phyloP scores from a whole-genome alignment of 2,329 filamentous ascomycete genomes.

The Aspergillus quadrilineatus region DNA sequence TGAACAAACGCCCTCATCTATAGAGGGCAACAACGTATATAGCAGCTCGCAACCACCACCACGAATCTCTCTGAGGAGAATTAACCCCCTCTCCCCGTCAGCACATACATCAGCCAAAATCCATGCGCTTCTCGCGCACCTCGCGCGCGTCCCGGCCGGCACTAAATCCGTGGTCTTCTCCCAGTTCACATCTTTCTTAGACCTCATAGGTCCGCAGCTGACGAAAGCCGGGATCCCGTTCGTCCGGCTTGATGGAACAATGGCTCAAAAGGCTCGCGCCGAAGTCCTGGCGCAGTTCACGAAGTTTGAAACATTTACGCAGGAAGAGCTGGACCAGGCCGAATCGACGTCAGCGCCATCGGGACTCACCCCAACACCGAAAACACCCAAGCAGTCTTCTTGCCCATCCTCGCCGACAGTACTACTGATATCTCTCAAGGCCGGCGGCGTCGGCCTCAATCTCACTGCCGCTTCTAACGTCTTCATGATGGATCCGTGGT shows the following conservation, averaged over 20 bases:
- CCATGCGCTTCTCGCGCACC: slow-evolving; percentile 70
- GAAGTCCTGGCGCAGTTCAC: slow-evolving; percentile 74
- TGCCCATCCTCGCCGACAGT: slow-evolving; percentile 46
- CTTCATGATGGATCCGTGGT: slow-evolving; percentile 99
- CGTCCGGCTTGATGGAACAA: slow-evolving; percentile 87
- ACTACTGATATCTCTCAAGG: slow-evolving; percentile 78
- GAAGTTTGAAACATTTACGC: slow-evolving; percentile 40
- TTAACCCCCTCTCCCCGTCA: slow-evolving; percentile 62
- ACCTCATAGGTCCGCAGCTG: slow-evolving; percentile 83
- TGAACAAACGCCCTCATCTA: slow-evolving; percentile 20
- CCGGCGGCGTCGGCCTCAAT: slow-evolving; percentile 92
- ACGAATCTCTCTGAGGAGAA: slow-evolving; percentile 60
- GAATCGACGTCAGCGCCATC: slow-evolving; percentile 18
- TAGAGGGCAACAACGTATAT: slow-evolving; percentile 42
- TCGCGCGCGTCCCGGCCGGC: slow-evolving; percentile 67
- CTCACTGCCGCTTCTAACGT: slow-evolving; percentile 84
- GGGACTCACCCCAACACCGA: slow-evolving; percentile 12
- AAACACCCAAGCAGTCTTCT: slow-evolving; percentile 6
- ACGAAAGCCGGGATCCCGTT: slow-evolving; percentile 68
- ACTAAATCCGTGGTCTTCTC: slow-evolving; percentile 93
- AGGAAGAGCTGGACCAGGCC: slow-evolving; percentile 39
- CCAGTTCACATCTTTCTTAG: slow-evolving; percentile 95
- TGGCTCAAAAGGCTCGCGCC: slow-evolving; percentile 81
- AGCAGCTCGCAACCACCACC: slow-evolving; percentile 39
- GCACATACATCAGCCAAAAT: slow-evolving; percentile 75